phyloP scores from a whole-genome alignment of 2,329 filamentous ascomycete genomes.

The Colletotrichum sp. region DNA sequence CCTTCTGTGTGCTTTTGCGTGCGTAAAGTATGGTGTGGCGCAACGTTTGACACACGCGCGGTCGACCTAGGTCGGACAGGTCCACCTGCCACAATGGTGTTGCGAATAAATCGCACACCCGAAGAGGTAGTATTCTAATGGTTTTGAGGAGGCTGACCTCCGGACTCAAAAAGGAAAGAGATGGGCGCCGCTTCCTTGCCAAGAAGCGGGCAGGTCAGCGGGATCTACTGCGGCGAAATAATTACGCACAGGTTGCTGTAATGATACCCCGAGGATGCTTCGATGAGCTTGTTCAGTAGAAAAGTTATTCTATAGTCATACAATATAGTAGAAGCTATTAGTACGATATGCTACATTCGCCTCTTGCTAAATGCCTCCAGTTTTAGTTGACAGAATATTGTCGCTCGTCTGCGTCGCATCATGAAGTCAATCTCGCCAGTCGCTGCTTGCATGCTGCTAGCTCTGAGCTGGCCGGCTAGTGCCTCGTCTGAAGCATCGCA shows the following conservation, averaged over 20 bases:
- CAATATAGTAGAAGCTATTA: background rate
- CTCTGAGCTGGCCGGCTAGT: background rate
- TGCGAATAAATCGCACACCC: background rate
- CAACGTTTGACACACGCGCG: background rate
- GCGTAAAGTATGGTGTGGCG: background rate
- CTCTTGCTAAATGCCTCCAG: background rate
- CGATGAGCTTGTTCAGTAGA: background rate
- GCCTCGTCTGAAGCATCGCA: background rate
- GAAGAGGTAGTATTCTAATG: fast-evolving
- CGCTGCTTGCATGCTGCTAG: background rate
- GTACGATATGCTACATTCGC: no score
- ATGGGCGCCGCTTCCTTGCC: background rate
- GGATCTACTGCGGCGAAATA: background rate
- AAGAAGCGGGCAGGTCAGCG: background rate
- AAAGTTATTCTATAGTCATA: fast-evolving
- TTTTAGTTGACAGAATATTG: background rate
- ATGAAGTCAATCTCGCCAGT: background rate
- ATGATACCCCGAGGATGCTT: background rate
- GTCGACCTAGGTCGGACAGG: background rate
- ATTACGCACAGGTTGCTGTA: background rate
- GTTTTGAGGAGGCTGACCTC: background rate
- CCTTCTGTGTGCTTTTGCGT: background rate
- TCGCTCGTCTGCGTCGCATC: background rate
- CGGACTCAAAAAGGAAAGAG: constrained; percentile 29
- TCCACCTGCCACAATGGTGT: background rate